Conservation (phyloP, 108 stramenopile genomes). For the Discostella stelligeroides region DNA sequence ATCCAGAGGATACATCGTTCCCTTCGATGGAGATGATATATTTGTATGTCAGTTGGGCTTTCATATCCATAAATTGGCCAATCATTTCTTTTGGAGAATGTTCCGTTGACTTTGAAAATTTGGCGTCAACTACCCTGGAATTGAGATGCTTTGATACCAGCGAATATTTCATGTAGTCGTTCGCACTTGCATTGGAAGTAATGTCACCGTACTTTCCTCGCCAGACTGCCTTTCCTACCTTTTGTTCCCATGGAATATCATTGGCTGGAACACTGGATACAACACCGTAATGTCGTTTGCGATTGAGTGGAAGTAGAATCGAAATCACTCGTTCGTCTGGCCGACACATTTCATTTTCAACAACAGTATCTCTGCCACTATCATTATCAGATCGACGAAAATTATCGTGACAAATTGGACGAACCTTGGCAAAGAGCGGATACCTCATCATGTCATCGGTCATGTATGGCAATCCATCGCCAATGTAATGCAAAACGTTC, state of each 20-base stretch:
- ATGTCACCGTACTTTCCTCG: slow-evolving; percentile 68
- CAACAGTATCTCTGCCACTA: neutral
- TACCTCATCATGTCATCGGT: slow-evolving; percentile 25
- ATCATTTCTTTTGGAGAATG: slow-evolving; percentile 28
- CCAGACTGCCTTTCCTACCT: slow-evolving; percentile 72
- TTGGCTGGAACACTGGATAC: slow-evolving; percentile 46
- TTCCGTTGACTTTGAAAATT: slow-evolving; percentile 46
- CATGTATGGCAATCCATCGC: slow-evolving; percentile 41
- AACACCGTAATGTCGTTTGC: slow-evolving; percentile 41
- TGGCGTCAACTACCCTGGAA: slow-evolving; percentile 65
- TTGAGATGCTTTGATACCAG: slow-evolving; percentile 68
- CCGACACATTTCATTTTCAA: slow-evolving; percentile 9
- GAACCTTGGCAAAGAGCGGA: slow-evolving; percentile 50
- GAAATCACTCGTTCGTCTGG: slow-evolving; percentile 13
- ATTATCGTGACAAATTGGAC: slow-evolving; percentile 26
- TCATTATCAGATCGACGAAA: neutral
- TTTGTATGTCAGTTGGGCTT: slow-evolving; percentile 49
- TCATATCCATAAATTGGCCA: slow-evolving; percentile 32
- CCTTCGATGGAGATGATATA: slow-evolving; percentile 59
- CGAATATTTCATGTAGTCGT: slow-evolving; percentile 60
- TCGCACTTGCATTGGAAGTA: slow-evolving; percentile 38
- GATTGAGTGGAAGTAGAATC: slow-evolving; percentile 48
- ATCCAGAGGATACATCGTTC: slow-evolving; percentile 47
- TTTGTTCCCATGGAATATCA: slow-evolving; percentile 75
- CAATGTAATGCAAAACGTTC: slow-evolving; percentile 43